Conservation (phyloP, 2,329 filamentous ascomycete species). For the Microdochium nivale region DNA sequence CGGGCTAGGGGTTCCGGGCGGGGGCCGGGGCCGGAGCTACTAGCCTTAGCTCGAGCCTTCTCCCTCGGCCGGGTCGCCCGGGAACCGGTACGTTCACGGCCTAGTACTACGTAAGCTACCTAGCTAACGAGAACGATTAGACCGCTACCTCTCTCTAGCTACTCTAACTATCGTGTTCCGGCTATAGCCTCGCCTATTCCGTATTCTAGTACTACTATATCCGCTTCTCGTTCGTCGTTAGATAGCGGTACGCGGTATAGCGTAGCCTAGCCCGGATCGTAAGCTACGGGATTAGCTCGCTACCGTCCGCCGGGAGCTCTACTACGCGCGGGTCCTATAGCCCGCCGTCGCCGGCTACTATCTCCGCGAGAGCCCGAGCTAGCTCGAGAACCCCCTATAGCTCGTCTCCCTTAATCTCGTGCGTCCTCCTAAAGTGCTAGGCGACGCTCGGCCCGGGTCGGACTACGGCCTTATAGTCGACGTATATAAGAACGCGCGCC, state of each 20-base stretch:
- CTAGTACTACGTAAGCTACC: neutral
- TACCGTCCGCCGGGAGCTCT: neutral
- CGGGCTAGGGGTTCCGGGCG: too few relatives aligned
- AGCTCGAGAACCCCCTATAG: neutral
- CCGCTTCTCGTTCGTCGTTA: neutral
- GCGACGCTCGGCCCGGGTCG: neutral
- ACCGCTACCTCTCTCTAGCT: neutral
- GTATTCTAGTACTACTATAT: neutral
- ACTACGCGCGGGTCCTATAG: neutral
- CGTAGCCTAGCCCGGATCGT: neutral
- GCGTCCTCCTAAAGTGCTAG: neutral
- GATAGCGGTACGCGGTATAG: neutral
- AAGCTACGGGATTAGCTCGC: neutral
- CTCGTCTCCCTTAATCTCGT: neutral
- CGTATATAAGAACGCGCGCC: neutral
- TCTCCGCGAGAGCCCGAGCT: neutral
- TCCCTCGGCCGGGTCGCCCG: neutral
- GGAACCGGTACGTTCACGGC: neutral
- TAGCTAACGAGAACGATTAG: neutral
- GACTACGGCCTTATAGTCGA: neutral
- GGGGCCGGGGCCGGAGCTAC: neutral
- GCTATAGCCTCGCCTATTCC: neutral
- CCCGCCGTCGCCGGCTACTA: neutral
- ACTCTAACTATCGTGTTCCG: neutral
- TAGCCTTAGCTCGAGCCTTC: neutral